Conservation (phyloP, 805 yeast genomes). For the Wickerhamomyces mucosus region DNA sequence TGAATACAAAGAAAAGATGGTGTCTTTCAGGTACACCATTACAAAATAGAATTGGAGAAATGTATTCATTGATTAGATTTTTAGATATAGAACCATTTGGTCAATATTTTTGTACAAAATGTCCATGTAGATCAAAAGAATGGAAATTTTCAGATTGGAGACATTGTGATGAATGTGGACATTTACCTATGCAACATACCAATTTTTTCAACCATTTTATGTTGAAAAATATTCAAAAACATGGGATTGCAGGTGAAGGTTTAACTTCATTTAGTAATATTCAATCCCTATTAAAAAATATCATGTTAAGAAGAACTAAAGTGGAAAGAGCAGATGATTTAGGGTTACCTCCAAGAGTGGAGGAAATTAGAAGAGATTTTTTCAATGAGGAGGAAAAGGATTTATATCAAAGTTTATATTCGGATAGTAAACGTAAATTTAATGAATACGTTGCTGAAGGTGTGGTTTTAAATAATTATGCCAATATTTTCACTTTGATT, state of each 20-base stretch:
- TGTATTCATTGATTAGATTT: constrained; percentile 85
- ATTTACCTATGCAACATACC: constrained; percentile 90
- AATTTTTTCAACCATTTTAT: constrained; percentile 93
- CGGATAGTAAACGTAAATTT: constrained; percentile 80
- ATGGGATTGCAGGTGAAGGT: constrained; percentile 78
- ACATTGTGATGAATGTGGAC: constrained; percentile 81
- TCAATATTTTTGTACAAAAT: constrained; percentile 84
- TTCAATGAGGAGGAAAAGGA: constrained; percentile 96
- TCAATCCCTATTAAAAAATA: constrained; percentile 61
- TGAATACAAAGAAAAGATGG: constrained; percentile 71
- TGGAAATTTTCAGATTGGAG: constrained; percentile 84
- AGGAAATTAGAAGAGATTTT: constrained; percentile 74
- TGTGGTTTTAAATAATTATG: constrained; percentile 92
- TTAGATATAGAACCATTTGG: constrained; percentile 80
- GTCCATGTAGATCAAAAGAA: constrained; percentile 71
- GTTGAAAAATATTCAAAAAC: constrained; percentile 86
- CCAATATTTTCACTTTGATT: constrained; percentile 90
- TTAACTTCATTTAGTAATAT: constrained; percentile 66
- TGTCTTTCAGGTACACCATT: constrained; percentile 95
- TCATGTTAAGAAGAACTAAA: constrained; percentile 92
- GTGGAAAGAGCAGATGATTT: constrained; percentile 95
- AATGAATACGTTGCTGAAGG: constrained; percentile 93
- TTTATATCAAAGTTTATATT: constrained; percentile 75
- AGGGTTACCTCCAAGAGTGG: constrained; percentile 94
- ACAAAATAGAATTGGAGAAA: constrained; percentile 93